Evolutionary conservation across 2,329 filamentous ascomycete species (phyloP).

Genomic region (Penicillium sp.): DNA sequence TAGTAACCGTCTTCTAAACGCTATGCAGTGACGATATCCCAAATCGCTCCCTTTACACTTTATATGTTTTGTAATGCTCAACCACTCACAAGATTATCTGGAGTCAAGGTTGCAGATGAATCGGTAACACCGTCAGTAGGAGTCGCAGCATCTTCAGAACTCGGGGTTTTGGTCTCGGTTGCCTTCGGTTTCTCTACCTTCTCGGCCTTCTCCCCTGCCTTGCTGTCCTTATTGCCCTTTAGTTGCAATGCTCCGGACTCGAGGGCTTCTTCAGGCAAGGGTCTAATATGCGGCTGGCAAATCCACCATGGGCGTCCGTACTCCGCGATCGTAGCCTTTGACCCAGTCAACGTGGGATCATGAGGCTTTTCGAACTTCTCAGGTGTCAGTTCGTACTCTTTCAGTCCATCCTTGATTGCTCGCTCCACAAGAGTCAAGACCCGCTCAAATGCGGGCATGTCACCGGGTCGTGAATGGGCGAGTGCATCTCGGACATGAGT

Average conservation of each 20-base stretch:
- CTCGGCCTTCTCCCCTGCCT: constrained; percentile 10
- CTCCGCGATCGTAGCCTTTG: constrained; percentile 62
- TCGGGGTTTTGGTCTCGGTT: constrained; percentile 1
- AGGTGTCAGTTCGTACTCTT: constrained; percentile 59
- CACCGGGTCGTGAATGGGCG: constrained; percentile 65
- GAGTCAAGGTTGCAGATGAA: constrained; percentile 22
- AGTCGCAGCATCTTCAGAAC: constrained; percentile 10
- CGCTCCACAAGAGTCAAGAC: constrained; percentile 73
- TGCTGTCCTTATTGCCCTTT: constrained; percentile 55
- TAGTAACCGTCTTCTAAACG: not conserved
- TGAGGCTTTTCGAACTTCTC: constrained; percentile 38
- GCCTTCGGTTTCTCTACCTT: constrained; percentile 11
- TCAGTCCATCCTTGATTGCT: constrained; percentile 69
- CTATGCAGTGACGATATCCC: not conserved
- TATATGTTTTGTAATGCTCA: constrained; percentile 6
- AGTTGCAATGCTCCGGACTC: constrained; percentile 73
- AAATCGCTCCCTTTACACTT: not conserved
- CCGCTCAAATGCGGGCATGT: constrained; percentile 74
- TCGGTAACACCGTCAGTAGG: constrained; percentile 12
- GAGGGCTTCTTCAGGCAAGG: constrained; percentile 82
- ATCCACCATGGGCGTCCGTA: constrained; percentile 88
- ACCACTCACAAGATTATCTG: constrained; percentile 33
- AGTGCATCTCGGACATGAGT: constrained; percentile 84
- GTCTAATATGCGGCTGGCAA: constrained; percentile 81
- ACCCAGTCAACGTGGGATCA: constrained; percentile 42